A percentile compares a stretch with the other conserved stretches of the same genome.
These are phyloP conservation scores for Alternaria triticimaculans DNA, from an alignment of 2,329 filamentous ascomycete genomes.

Conservation along the genomic window DNA sequence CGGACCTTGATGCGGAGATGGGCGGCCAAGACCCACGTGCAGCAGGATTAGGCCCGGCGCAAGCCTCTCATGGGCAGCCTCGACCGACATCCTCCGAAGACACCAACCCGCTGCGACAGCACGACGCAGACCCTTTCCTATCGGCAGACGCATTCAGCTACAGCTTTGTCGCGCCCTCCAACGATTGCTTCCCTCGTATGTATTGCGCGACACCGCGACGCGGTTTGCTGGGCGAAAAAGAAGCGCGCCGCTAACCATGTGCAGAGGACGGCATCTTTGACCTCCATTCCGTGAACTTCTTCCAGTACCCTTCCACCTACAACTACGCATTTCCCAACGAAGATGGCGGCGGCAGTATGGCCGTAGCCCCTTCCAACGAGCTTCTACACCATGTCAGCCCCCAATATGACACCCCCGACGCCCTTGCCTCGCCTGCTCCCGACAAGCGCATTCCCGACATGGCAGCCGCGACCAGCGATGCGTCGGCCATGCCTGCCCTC, in stretches of 20 bases:
- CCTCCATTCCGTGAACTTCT: conserved; percentile 5
- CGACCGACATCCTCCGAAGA: conserved; percentile 6
- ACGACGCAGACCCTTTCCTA: conserved; percentile 2
- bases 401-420: conserved; percentile 34
- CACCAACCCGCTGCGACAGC: conserved; percentile 10
- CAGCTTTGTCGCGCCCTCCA: neutral
- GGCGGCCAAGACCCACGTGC: conserved; percentile 13
- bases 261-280: conserved; percentile 21
- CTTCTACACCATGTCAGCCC: conserved; percentile 28
- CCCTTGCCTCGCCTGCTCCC: conserved; percentile 20
- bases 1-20: neutral
- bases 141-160: neutral
- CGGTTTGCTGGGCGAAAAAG: conserved; percentile 5
- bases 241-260: conserved; percentile 24
- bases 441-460: conserved; percentile 33
- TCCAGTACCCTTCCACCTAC: neutral
- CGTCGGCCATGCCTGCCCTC: conserved; percentile 16
- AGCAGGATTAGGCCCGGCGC: conserved; percentile 15
- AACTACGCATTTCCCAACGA: conserved; percentile 15
- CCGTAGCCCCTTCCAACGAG: conserved; percentile 32
- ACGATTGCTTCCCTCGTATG: conserved; percentile 1
- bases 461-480: conserved; percentile 37
- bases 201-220: conserved; percentile 11
- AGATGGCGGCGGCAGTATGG: conserved; percentile 43
- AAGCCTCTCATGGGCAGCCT: conserved; percentile 13